Evolutionary conservation across 805 yeast genomes (phyloP).

Genomic region (Lipomyces lipofer): DNA sequence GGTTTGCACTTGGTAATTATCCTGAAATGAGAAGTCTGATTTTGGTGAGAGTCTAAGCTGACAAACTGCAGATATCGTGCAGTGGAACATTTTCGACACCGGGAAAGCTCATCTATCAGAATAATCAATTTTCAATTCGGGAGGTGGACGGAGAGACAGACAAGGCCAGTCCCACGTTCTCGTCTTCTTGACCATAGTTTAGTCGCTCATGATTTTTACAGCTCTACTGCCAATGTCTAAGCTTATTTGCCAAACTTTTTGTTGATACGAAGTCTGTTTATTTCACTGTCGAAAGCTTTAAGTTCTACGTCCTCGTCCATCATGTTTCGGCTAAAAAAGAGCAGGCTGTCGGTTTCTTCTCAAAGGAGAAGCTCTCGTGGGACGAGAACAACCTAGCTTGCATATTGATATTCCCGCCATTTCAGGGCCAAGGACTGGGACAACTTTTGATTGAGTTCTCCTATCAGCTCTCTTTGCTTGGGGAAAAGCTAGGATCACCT

Average conservation of each 20-base stretch:
- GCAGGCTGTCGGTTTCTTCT: constrained; percentile 85
- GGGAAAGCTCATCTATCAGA: constrained; percentile 71
- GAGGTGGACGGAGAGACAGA: constrained; percentile 67
- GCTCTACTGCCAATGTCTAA: constrained; percentile 76
- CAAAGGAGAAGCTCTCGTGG: constrained; percentile 76
- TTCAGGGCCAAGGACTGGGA: constrained; percentile 76
- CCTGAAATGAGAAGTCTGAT: constrained; percentile 6
- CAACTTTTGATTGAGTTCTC: constrained; percentile 79
- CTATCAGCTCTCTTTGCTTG: constrained; percentile 67
- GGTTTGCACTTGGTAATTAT: constrained; percentile 46
- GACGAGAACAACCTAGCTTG: constrained; percentile 88
- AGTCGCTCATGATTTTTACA: constrained; percentile 23
- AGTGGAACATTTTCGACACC: constrained; percentile 43
- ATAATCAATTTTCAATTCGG: constrained; percentile 56
- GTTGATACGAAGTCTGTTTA: constrained; percentile 87
- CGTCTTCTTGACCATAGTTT: neutral
- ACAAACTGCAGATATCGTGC: constrained; percentile 48
- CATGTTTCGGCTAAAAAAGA: constrained; percentile 24
- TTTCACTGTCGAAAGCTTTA: constrained; percentile 75
- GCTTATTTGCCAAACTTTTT: constrained; percentile 83
- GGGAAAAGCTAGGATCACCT: constrained; percentile 76
- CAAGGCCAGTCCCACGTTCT: constrained; percentile 33
- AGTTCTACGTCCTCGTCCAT: constrained; percentile 60
- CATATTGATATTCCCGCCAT: constrained; percentile 88
- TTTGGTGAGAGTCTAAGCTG: constrained; percentile 13